Evolutionary conservation across 2,329 filamentous ascomycete genomes (phyloP).

Genomic region (Aspergillus niger): DNA sequence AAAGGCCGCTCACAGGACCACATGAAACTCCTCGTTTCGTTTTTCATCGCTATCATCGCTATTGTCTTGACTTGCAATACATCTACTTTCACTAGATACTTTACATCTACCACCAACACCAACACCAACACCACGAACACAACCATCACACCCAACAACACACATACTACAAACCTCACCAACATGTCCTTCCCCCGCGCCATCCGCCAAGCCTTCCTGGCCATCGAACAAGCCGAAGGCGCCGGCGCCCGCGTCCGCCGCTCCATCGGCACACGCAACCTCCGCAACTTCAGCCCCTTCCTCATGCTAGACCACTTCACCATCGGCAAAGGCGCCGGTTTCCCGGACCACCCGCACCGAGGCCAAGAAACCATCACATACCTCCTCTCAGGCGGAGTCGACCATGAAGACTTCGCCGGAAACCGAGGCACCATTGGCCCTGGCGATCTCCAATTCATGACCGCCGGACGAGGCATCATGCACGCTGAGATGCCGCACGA

Average conservation of each 20-base stretch:
- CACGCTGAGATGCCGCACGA: conserved; percentile 93
- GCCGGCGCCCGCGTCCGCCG: conserved; percentile 84
- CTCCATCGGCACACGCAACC: conserved; percentile 78
- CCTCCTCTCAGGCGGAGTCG: conserved; percentile 78
- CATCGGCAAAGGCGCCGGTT: conserved; percentile 77
- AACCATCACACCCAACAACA: conserved; percentile 28
- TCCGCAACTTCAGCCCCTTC: conserved; percentile 88
- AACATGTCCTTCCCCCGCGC: conserved; percentile 70
- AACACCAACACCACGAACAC: conserved; percentile 35
- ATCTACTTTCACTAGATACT: conserved; percentile 2
- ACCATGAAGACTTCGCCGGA: conserved; percentile 91
- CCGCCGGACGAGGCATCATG: conserved; percentile 85
- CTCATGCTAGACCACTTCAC: conserved; percentile 95
- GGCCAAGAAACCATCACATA: conserved; percentile 93
- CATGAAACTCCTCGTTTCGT: conserved; percentile 41
- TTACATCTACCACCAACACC: conserved; percentile 13
- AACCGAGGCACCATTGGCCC: conserved; percentile 79
- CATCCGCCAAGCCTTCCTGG: conserved; percentile 81
- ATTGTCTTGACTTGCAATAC: conserved; percentile 23
- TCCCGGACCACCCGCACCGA: conserved; percentile 81
- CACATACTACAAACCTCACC: conserved; percentile 35
- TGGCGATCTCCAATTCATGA: conserved; percentile 98
- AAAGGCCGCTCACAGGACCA: conserved; percentile 26
- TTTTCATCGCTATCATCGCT: conserved; percentile 43
- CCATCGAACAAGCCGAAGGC: conserved; percentile 83